Evolutionary conservation across 2,329 filamentous ascomycete species (phyloP), one percentile per base, ranked within the genome.

Genomic region (Cercospora sp.): DNA sequence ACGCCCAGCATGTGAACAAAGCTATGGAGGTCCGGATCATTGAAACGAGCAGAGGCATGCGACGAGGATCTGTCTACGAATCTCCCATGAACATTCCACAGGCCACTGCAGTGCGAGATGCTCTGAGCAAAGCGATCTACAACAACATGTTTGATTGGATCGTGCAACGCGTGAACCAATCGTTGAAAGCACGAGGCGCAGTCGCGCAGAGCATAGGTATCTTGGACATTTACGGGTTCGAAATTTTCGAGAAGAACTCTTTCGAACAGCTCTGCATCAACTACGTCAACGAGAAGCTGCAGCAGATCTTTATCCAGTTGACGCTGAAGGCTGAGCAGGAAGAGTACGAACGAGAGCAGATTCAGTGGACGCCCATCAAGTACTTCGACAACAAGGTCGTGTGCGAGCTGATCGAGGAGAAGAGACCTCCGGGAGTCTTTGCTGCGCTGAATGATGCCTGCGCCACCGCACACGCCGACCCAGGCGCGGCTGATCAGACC

Each of bases 331-430:
- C 95, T 0, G 95, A 99, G 80, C 95, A 99, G 82, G 95, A 99
- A 74, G 95, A 99, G 80, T 99, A 99, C 77, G 93, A 91, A 16
- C 86, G 92, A 60, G 95, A 99, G 80, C 90, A 98, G 84, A 99
- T 99, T 78, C 90, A 97, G 78, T 99, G 95, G 95, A 97, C 94
- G 0, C 95, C 95, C 2, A 99, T 99, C 85, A 96, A 95, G 77
- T 99, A 98, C 82, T 99, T 98, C 75, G 95, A 99, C 82, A 99
- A 99, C 86, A 98, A 98, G 85, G 90, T 99, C 59, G 95, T 99
- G 66, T 99, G 95, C 79, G 95, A 97, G 70, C 81, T 99, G 77
- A 99, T 99, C 74, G 95, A 99, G 80, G 92, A 96, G 77, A 89
- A 91, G 78, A 86, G 94, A 64, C 95, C 95, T 5, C 91, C 93